phyloP scores from a whole-genome alignment of 2,329 filamentous ascomycete genomes.

The Paramyrothecium roridum region DNA sequence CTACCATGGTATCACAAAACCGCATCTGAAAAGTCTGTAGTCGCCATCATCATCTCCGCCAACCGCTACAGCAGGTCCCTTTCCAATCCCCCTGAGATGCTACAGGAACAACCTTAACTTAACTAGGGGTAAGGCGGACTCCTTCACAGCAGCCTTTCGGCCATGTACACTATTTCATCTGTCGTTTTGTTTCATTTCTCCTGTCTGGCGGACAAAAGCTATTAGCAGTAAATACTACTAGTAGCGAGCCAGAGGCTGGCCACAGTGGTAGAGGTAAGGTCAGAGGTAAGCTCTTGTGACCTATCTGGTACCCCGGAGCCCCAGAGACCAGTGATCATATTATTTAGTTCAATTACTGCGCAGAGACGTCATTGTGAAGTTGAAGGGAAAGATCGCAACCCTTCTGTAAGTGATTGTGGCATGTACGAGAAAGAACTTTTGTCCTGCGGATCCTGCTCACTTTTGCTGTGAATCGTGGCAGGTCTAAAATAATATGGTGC shows the following conservation, averaged over 20 bases:
- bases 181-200: constrained; percentile 13
- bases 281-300: constrained; percentile 50
- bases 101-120: neutral
- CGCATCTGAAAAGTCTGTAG: neutral
- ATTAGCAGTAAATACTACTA: constrained; percentile 17
- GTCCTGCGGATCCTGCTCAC: neutral
- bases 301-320: constrained; percentile 24
- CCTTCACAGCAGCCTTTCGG: constrained; percentile 11
- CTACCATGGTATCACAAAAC: neutral
- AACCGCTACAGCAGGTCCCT: too few species aligned
- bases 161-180: constrained; percentile 16
- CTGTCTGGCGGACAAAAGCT: constrained; percentile 16
- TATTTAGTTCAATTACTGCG: too few species aligned
- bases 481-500: constrained; percentile 22
- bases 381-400: neutral
- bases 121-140: constrained; percentile 36
- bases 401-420: neutral
- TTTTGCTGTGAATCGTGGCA: constrained; percentile 17
- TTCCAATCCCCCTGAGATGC: too few species aligned
- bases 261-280: constrained; percentile 43
- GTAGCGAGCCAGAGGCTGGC: neutral
- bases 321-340: neutral
- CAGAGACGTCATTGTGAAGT: too few species aligned
- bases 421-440: neutral
- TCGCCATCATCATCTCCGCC: neutral